Percentiles rank a stretch among this genome's conserved stretches.
phyloP scores from a whole-genome alignment of 352 stramenopile species.

The Thalassiosira hispida region DNA sequence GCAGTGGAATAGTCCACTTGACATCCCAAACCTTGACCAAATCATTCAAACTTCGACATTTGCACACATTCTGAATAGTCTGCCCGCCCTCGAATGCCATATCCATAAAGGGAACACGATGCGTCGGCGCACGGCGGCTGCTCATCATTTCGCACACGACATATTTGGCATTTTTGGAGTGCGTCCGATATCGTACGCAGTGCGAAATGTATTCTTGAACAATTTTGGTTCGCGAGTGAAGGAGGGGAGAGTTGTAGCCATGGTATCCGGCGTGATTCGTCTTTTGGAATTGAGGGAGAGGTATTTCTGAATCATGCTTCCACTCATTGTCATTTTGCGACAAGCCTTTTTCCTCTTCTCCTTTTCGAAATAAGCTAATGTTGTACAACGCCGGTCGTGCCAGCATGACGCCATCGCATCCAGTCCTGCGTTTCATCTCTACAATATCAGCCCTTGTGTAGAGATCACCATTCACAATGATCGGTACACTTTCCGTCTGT shows the following conservation, averaged over 20 bases:
- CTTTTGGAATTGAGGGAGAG: constrained; percentile 42
- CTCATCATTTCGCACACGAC: constrained; percentile 86
- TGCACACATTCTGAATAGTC: constrained; percentile 73
- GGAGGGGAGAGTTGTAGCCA: constrained; percentile 56
- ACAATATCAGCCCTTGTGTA: constrained; percentile 77
- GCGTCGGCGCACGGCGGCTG: constrained; percentile 63
- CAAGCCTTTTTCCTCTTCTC: background rate
- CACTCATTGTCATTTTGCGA: background rate
- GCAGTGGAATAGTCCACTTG: constrained; percentile 31
- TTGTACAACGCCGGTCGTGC: constrained; percentile 82
- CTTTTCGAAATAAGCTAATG: constrained; percentile 72
- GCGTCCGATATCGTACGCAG: constrained; percentile 61
- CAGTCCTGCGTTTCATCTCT: constrained; percentile 59
- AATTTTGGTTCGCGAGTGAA: constrained; percentile 68
- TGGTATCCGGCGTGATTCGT: constrained; percentile 35
- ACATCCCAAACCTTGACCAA: constrained; percentile 78
- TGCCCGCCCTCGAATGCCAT: constrained; percentile 60
- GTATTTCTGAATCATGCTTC: constrained; percentile 6
- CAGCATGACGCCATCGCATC: constrained; percentile 79
- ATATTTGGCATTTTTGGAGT: constrained; percentile 86
- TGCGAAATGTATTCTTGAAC: constrained; percentile 78
- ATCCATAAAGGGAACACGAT: constrained; percentile 54
- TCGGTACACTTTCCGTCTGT: constrained; percentile 62
- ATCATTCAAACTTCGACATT: constrained; percentile 63
- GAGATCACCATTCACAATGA: constrained; percentile 85